Evolutionary conservation across 2,329 filamentous ascomycete species (phyloP), one percentile per base, ranked within the genome.

Genomic region (Rutstroemia sp.): DNA sequence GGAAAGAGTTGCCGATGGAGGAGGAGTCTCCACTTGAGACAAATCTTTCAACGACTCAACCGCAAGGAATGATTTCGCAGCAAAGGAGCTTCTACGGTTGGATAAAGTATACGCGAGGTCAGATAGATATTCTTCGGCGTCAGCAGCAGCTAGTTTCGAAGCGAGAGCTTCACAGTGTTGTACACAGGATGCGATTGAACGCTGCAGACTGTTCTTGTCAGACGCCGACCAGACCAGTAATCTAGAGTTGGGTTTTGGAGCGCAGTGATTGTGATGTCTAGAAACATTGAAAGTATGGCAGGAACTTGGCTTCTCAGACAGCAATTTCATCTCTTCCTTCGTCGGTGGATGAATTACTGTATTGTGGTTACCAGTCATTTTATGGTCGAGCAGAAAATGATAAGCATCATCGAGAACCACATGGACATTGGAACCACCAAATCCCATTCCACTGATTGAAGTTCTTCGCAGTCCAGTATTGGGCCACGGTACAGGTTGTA

Each of bases 381-480:
- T 34, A 8, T 25, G 12, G 1, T 21, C 6, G 5, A 10, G 9
- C 6, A 51, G n/a, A 30, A 47, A 48, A 17, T 51, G 14, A 30
- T 25, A 46, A 27, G 57, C 51, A 27, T 54, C 56, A 7, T 75
- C 67, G 49, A 67, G 64, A 5, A 77, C 70, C 1, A 69, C 69
- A 60, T 78, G 76, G 19, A 42, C 51, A 51, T 61, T 61, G 19
- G 59, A n/a, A 4, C 59, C 60, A 10, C 58, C 60, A 9, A 45
- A 19, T 45, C 39, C 36, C 21, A 38, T 44, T 30, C 38, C 38
- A 30, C n/a, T 44, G 16, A 52, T 38, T 5, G 39, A 47, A n/a
- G 51, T 39, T 19, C 51, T 17, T 19, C 27, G 27, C 5, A 50
- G n/a, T 7, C 51, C 51, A 16, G 17, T 21, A 21, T 8, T 23